A percentile compares a stretch with the other conserved stretches of the same genome.
Conservation (phyloP, 305 asterid species). For the Solanum hybrid region DNA sequence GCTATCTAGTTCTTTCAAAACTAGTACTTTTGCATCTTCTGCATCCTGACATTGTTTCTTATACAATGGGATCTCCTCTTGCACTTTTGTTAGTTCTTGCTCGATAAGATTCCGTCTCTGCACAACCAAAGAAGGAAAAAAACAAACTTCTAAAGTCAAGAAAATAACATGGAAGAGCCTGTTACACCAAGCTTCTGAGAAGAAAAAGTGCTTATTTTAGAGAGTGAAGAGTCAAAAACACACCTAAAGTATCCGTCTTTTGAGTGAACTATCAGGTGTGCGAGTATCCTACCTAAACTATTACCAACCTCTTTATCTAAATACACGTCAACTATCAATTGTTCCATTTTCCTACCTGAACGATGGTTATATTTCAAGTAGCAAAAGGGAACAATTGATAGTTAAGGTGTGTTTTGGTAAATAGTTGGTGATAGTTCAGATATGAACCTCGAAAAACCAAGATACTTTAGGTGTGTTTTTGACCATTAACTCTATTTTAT, state of each 20-base stretch:
- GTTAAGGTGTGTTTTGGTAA: neutral
- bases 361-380: neutral
- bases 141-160: neutral
- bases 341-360: neutral
- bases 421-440: neutral
- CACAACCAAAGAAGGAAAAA: neutral
- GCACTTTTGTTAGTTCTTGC: conserved; percentile 68
- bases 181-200: neutral
- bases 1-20: conserved; percentile 64
- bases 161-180: neutral
- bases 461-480: neutral
- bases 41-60: conserved; percentile 66
- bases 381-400: neutral
- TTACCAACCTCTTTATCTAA: neutral
- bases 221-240: neutral
- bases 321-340: neutral
- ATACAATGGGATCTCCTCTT: conserved; percentile 63
- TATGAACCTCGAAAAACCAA: rapidly evolving
- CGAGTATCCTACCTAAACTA: neutral
- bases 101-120: conserved; percentile 80
- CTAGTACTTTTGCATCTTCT: conserved; percentile 57
- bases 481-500: neutral
- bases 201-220: neutral
- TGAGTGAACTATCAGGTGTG: neutral
- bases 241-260: neutral